Evolutionary conservation across 106 monocot species (phyloP).

Genomic region (Platanthera zijinensis): DNA sequence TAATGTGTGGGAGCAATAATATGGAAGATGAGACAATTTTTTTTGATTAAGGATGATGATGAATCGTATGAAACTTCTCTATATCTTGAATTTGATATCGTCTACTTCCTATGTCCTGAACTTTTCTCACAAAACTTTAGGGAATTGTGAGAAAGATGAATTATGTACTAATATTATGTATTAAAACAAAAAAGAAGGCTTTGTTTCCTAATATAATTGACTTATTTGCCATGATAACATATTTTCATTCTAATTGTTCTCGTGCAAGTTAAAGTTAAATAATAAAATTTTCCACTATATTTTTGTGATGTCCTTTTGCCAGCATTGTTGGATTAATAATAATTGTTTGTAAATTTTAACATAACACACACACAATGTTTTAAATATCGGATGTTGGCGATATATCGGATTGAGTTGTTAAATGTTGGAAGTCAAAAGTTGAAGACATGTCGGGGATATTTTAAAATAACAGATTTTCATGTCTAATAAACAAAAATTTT

Average conservation of each 20-base stretch:
- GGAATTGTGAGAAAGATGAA: background rate
- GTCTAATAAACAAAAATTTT: too few relatives aligned
- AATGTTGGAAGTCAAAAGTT: too few relatives aligned
- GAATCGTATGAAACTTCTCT: background rate
- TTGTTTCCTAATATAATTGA: background rate
- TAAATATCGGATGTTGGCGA: too few relatives aligned
- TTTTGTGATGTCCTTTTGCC: too few relatives aligned
- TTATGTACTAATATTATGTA: background rate
- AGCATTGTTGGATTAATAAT: too few relatives aligned
- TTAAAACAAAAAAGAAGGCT: background rate
- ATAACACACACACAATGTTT: too few relatives aligned
- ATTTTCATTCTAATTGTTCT: background rate
- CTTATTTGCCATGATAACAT: background rate
- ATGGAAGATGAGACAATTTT: background rate
- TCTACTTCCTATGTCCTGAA: background rate
- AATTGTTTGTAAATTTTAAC: too few relatives aligned
- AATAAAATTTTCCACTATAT: background rate
- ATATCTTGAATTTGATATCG: background rate
- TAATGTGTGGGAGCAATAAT: background rate
- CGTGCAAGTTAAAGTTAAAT: background rate
- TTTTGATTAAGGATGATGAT: conserved; percentile 1
- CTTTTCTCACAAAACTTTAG: background rate
- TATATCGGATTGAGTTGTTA: too few relatives aligned
- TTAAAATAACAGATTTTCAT: too few relatives aligned
- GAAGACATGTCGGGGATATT: too few relatives aligned